Evolutionary conservation across 495 filamentous ascomycete species (phyloP), one percentile per base, ranked within the genome.

Genomic region (Apiosordaria backusii): DNA sequence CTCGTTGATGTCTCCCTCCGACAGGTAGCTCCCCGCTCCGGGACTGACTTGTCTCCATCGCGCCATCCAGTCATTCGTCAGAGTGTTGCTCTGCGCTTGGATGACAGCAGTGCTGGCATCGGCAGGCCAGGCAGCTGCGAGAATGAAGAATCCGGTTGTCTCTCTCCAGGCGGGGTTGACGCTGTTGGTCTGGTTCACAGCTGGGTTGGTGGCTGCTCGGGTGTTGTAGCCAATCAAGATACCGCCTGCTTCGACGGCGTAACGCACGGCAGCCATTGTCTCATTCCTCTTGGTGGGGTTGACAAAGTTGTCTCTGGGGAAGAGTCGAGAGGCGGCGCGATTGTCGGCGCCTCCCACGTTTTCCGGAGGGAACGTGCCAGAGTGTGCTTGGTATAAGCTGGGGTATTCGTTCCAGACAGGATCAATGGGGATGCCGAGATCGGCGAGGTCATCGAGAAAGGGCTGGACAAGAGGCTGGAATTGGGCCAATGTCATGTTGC

Each of bases 1-100:
- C 75, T 89, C 85, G 22, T 79, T 74, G 45, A 83, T 78, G 70
- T 88, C 83, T 2, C 75, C 82, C 71, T 85, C 83, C 57, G 80
- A 80, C 66, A 83, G 63, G 69, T 84, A 84, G 9, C 78, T 68
- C 3, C 82, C 83, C 1, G 73, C 70, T 1, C 76, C 76, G 0
- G 78, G 79, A n/a, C 75, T 76, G 21, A 83, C 73, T 15, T 73
- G 77, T 24, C 76, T 65, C 80, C 76, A 76, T 55, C 68, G 7
- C 67, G 69, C 67, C 35, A 83, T 80, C 74, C 85, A 85, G 45
- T 80, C 80, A 55, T 81, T 77, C 3, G 84, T 86, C 26, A 87
- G 75, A 63, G 81, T 80, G 24, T 77, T 65, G 65, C 78, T 79
- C 62, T 79, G 75, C 10, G 70, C 72, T 50, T 78, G 67, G 25